Evolutionary conservation across 2,329 filamentous ascomycete species (phyloP).

Genomic region (Fusarium mangiferae): DNA sequence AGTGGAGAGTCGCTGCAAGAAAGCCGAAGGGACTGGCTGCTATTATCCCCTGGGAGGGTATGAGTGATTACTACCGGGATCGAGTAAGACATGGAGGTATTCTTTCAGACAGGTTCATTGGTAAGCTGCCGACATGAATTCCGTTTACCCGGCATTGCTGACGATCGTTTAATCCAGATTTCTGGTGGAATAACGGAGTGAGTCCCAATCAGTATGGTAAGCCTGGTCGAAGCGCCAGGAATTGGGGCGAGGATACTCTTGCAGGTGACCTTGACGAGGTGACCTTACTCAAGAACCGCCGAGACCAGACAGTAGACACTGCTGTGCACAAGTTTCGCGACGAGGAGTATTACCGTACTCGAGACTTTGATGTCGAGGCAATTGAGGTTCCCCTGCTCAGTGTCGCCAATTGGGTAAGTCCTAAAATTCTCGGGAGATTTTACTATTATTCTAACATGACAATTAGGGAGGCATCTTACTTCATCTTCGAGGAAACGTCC

Average conservation of each 20-base stretch:
- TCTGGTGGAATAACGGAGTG: conserved; percentile 40
- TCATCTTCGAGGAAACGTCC: conserved; percentile 75
- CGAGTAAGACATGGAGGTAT: conserved; percentile 71
- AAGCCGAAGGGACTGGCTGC: conserved; percentile 57
- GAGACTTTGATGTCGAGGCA: conserved; percentile 71
- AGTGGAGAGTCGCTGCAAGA: conserved; percentile 61
- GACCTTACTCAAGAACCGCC: conserved; percentile 58
- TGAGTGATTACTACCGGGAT: conserved; percentile 66
- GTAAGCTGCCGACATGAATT: not conserved
- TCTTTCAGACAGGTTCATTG: conserved; percentile 67
- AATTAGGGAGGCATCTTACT: conserved; percentile 60
- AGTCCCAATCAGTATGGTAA: conserved; percentile 71
- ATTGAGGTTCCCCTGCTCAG: conserved; percentile 74
- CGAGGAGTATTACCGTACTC: conserved; percentile 70
- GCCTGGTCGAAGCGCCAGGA: conserved; percentile 57
- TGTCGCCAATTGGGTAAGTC: conserved; percentile 73
- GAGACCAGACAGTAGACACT: conserved; percentile 59
- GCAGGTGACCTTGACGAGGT: conserved; percentile 67
- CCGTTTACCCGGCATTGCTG: accelerated
- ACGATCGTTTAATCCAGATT: not conserved
- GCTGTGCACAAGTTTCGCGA: conserved; percentile 67
- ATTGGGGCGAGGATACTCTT: conserved; percentile 65
- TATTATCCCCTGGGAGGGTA: conserved; percentile 62
- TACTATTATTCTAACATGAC: not conserved
- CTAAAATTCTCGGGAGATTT: too few species aligned